A percentile compares a stretch with the other conserved stretches of the same genome.
Evolutionary conservation across 345 rosid species (phyloP).

Genomic region (Lumnitzera littorea): DNA sequence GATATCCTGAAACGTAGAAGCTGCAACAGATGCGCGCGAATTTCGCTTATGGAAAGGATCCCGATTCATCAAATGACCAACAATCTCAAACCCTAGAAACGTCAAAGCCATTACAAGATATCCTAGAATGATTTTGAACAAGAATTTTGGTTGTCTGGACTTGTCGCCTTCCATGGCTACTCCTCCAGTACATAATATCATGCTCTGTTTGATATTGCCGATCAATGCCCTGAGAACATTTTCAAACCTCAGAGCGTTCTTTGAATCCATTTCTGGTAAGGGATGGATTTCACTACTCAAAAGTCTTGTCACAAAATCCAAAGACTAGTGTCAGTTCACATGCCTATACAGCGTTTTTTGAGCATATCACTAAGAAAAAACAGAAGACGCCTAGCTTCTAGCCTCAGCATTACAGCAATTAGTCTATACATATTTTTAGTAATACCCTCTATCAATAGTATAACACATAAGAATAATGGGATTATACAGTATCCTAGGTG

Average conservation of each 20-base stretch:
- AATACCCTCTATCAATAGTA: too few species aligned
- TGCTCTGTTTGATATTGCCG: background rate
- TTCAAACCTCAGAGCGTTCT: background rate
- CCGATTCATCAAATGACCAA: slow-evolving; percentile 8
- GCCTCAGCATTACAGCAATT: too few species aligned
- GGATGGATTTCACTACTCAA: too few species aligned
- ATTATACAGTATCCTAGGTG: too few species aligned
- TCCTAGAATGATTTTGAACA: slow-evolving; percentile 1
- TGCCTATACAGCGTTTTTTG: too few species aligned
- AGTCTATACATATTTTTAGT: too few species aligned
- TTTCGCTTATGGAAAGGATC: background rate
- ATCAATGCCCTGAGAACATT: background rate
- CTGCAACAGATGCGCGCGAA: slow-evolving; percentile 3
- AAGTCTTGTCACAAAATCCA: too few species aligned
- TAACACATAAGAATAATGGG: too few species aligned
- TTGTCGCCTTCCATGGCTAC: slow-evolving; percentile 1
- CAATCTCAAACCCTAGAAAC: slow-evolving; percentile 8
- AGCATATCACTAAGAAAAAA: too few species aligned
- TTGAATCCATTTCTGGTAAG: too few species aligned
- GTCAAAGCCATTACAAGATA: slow-evolving; percentile 7
- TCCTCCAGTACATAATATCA: background rate
- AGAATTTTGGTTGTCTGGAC: background rate
- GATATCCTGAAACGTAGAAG: slow-evolving; percentile 2
- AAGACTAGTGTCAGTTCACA: too few species aligned
- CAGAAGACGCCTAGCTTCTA: too few species aligned